Base-by-base conservation (phyloP, 768 basidiomycete genomes). In the Albatrellus ellisii region DNA sequence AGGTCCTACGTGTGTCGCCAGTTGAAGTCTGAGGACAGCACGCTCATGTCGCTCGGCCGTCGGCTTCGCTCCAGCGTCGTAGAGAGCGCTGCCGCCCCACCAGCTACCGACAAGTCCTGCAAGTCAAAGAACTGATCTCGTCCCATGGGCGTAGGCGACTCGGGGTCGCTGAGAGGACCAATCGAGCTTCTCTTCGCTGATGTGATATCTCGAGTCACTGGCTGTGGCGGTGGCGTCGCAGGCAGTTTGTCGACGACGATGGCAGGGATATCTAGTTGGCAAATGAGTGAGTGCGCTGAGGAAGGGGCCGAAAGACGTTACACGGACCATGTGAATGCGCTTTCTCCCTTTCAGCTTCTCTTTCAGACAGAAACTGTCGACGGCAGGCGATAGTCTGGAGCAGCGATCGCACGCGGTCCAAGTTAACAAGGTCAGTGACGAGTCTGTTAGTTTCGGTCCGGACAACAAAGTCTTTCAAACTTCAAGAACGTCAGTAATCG, bases 361-460 rank as follows among this genome's bases (percentile, higher is more conserved):
- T 61, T 43, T 64, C 47, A 1, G 64, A 70, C 33, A 85, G 54
- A 62, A 79, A 89, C 42, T 75, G 68, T 29, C 81, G 70, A 4
- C 88, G 77, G 47, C 70, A 72, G 6, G 77, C 73, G 34, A 89
- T 81, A 42, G 79, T 82, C 44, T 70, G 69, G n/a, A 95, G 62
- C 37, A 90, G 57, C 0, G 87, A 89, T 31, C 77, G 72, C 10
- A 92, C 85, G 38, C 79, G 74, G 59, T 94, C 91, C 33, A 92
- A 60, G 54, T 87, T 84, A 29, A 92, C 82, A 7, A 87, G 68
- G 52, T 88, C 87, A 0, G 75, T 77, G 7, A 97, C 87, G 10
- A 86, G 65, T 48, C 78, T 77, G 54, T 78, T 87, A 25, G 73
- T 86, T 48, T 79, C 79, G 10, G 79, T 78, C 41, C 90, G 66